A percentile compares a stretch with the other conserved stretches of the same genome.
Evolutionary conservation across 208 protist genomes (phyloP).

Genomic region (Trypanosoma rangeli): DNA sequence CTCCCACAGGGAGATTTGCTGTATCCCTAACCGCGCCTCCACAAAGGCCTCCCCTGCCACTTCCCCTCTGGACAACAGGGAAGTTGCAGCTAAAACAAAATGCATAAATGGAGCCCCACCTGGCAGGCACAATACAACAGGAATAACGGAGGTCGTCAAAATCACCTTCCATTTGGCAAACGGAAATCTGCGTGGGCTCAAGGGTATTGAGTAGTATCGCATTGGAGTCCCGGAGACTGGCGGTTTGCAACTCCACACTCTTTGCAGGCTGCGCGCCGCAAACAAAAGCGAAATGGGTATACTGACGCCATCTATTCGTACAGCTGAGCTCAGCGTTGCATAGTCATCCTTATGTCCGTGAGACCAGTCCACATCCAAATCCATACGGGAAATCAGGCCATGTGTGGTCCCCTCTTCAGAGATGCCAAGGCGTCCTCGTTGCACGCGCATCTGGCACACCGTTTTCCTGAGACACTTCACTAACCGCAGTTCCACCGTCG

Average conservation of each 20-base stretch:
- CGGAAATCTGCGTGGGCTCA: conserved; percentile 18
- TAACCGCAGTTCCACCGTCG: not conserved
- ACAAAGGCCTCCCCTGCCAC: conserved; percentile 29
- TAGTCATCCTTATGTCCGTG: conserved; percentile 1
- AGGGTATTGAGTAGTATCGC: not conserved
- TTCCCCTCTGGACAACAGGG: conserved; percentile 51
- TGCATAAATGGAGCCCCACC: conserved; percentile 37
- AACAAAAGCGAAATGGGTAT: conserved; percentile 16
- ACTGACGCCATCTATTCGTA: conserved; percentile 21
- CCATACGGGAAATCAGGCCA: conserved; percentile 11
- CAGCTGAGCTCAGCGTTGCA: conserved; percentile 4
- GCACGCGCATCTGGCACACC: not conserved
- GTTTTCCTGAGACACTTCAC: not conserved
- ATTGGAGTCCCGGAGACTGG: not conserved
- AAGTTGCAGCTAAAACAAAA: conserved; percentile 45
- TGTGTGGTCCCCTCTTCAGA: conserved; percentile 1
- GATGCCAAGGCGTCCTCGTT: not conserved
- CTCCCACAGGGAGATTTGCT: conserved; percentile 49
- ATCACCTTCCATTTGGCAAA: conserved; percentile 53
- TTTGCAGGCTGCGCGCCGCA: not conserved
- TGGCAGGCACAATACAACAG: conserved; percentile 41
- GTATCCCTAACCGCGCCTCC: conserved; percentile 54
- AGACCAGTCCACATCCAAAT: conserved; percentile 8
- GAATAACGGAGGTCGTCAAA: conserved; percentile 50
- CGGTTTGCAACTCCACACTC: not conserved